phyloP scores from a whole-genome alignment of 2,329 filamentous ascomycete genomes.

The Coleophoma eucalyptorum region DNA sequence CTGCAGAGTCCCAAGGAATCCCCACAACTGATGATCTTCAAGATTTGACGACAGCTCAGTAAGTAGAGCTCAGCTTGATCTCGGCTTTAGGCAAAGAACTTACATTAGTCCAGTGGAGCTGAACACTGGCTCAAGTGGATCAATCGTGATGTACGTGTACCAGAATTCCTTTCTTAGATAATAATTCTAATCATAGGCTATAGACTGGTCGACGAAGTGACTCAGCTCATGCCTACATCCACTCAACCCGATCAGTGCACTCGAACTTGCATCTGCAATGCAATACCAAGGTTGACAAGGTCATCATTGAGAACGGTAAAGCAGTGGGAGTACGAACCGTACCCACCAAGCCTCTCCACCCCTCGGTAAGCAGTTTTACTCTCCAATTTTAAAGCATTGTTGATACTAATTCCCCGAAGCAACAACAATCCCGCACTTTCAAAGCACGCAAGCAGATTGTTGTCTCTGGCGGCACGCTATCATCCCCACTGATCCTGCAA shows the following conservation, averaged over 20 bases:
- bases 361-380: constrained; percentile 30
- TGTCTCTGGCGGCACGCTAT: constrained; percentile 26
- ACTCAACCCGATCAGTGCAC: constrained; percentile 68
- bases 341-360: constrained; percentile 63
- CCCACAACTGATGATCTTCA: constrained; percentile 73
- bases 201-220: constrained; percentile 69
- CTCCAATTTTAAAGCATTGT: constrained; percentile 4
- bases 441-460: constrained; percentile 32
- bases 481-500: constrained; percentile 15
- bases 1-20: constrained; percentile 70
- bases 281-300: constrained; percentile 76
- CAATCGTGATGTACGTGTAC: constrained; percentile 52
- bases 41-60: constrained; percentile 60
- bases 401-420: constrained; percentile 18
- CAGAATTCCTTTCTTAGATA: not conserved
- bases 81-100: not conserved
- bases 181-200: not conserved
- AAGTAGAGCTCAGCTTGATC: constrained; percentile 4
- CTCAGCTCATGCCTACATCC: constrained; percentile 74
- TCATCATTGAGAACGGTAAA: constrained; percentile 68
- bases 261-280: constrained; percentile 68
- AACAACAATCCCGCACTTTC: constrained; percentile 26
- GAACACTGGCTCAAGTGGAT: constrained; percentile 89
- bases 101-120: constrained; percentile 45
- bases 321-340: constrained; percentile 71